phyloP scores from a whole-genome alignment of 805 yeast genomes.

The Wickerhamomyces chambardii region DNA sequence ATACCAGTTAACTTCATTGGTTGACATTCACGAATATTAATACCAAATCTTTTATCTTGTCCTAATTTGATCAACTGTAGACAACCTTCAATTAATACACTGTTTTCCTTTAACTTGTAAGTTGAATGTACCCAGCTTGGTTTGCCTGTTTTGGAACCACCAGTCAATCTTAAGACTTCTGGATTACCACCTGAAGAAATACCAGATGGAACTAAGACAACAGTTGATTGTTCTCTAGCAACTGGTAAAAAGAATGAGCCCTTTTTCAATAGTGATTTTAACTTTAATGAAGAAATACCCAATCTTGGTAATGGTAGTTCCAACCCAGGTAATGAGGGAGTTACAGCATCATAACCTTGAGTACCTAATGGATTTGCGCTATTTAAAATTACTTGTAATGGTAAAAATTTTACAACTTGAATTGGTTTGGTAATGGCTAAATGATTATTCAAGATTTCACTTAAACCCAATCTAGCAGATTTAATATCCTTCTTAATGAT shows the following conservation, averaged over 20 bases:
- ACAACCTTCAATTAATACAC: constrained; percentile 31
- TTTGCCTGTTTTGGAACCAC: constrained; percentile 58
- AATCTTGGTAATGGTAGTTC: constrained; percentile 70
- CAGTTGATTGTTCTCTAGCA: constrained; percentile 75
- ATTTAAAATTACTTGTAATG: constrained; percentile 55
- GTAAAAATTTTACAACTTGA: constrained; percentile 62
- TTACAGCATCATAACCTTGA: constrained; percentile 56
- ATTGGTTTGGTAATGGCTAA: constrained; percentile 69
- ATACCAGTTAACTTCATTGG: constrained; percentile 31
- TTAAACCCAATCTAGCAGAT: constrained; percentile 63
- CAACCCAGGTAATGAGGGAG: constrained; percentile 62
- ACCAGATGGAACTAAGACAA: constrained; percentile 43
- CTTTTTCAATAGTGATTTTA: constrained; percentile 50
- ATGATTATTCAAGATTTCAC: constrained; percentile 74
- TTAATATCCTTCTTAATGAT: constrained; percentile 45
- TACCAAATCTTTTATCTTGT: constrained; percentile 64
- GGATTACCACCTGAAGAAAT: constrained; percentile 28
- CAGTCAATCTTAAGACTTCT: constrained; percentile 72
- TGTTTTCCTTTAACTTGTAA: constrained; percentile 47
- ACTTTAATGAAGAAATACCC: constrained; percentile 60
- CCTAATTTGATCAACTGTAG: constrained; percentile 47
- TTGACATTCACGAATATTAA: constrained; percentile 52
- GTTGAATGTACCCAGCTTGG: constrained; percentile 89
- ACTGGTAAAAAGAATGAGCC: constrained; percentile 44
- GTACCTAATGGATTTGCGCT: constrained; percentile 60